Evolutionary conservation across 225 moss, liverwort and hornwort genomes (phyloP).

Genomic region (Asterella californica): DNA sequence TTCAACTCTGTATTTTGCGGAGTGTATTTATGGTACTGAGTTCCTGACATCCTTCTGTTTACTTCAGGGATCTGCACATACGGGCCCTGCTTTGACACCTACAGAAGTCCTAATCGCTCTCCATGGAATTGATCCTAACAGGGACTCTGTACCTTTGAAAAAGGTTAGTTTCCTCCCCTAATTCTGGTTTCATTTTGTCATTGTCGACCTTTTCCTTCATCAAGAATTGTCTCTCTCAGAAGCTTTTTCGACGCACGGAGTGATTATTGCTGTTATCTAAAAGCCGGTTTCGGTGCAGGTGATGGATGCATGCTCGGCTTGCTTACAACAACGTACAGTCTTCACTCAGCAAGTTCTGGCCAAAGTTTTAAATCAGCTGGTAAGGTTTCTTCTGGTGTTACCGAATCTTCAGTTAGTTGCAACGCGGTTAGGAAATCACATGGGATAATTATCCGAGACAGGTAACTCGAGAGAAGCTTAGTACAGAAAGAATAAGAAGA

Average conservation of each 20-base stretch:
- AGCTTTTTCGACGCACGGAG: not conserved
- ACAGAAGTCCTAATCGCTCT: slow-evolving; percentile 95
- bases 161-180: slow-evolving; percentile 43
- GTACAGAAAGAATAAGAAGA: not conserved
- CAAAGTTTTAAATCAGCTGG: slow-evolving; percentile 98
- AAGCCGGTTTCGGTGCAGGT: slow-evolving; percentile 48
- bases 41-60: not conserved
- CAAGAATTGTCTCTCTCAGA: not conserved
- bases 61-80: slow-evolving; percentile 86
- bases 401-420: not conserved
- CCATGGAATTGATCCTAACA: slow-evolving; percentile 93
- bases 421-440: not conserved
- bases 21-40: not conserved
- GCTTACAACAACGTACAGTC: slow-evolving; percentile 94
- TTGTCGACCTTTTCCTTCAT: not conserved
- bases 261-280: not conserved
- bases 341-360: slow-evolving; percentile 99
- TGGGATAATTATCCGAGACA: not conserved
- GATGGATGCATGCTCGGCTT: slow-evolving; percentile 98
- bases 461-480: not conserved
- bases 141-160: slow-evolving; percentile 84
- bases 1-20: not conserved
- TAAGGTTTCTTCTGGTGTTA: slow-evolving; percentile 18
- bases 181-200: not conserved
- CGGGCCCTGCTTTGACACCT: slow-evolving; percentile 93